Conservation (phyloP, 2,329 filamentous ascomycete species). For the Rachicladosporium sp. region DNA sequence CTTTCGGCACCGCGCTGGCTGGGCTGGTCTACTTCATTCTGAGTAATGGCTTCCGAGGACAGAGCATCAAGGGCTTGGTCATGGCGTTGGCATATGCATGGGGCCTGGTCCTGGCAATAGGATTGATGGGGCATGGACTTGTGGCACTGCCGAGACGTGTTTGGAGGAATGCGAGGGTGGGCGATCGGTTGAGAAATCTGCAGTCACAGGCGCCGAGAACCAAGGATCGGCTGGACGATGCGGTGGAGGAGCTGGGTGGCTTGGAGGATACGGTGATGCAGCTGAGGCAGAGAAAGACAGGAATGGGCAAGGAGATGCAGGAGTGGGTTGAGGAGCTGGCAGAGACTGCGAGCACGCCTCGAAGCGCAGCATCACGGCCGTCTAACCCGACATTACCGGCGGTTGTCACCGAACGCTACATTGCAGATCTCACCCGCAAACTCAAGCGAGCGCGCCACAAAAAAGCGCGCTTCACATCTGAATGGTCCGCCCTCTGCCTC, state of each 20-base stretch:
- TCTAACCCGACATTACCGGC: slow-evolving; percentile 41
- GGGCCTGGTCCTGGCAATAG: slow-evolving; percentile 83
- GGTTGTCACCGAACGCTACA: slow-evolving; percentile 83
- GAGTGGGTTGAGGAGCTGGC: slow-evolving; percentile 95
- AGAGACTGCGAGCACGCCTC: slow-evolving; percentile 57
- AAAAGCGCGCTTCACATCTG: slow-evolving; percentile 66
- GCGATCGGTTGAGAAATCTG: slow-evolving; percentile 58
- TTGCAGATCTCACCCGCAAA: slow-evolving; percentile 77
- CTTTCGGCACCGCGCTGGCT: slow-evolving; percentile 56
- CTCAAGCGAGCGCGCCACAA: slow-evolving; percentile 73
- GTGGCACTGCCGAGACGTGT: slow-evolving; percentile 79
- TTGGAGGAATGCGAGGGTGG: slow-evolving; percentile 67
- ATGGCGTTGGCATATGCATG: slow-evolving; percentile 95
- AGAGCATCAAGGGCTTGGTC: slow-evolving; percentile 66
- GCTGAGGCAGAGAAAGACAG: slow-evolving; percentile 67
- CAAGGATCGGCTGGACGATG: slow-evolving; percentile 79
- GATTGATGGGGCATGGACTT: slow-evolving; percentile 92
- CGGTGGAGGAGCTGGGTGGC: slow-evolving; percentile 65
- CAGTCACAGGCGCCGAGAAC: slow-evolving; percentile 68
- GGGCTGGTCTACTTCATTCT: slow-evolving; percentile 76
- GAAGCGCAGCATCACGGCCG: slow-evolving; percentile 24
- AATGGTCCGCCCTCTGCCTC: slow-evolving; percentile 71
- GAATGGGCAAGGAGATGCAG: slow-evolving; percentile 61
- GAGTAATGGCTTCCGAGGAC: slow-evolving; percentile 59
- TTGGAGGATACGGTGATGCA: slow-evolving; percentile 71